phyloP scores from a whole-genome alignment of 768 basidiomycete genomes.

The Lanmaoa pseudosensibilis region DNA sequence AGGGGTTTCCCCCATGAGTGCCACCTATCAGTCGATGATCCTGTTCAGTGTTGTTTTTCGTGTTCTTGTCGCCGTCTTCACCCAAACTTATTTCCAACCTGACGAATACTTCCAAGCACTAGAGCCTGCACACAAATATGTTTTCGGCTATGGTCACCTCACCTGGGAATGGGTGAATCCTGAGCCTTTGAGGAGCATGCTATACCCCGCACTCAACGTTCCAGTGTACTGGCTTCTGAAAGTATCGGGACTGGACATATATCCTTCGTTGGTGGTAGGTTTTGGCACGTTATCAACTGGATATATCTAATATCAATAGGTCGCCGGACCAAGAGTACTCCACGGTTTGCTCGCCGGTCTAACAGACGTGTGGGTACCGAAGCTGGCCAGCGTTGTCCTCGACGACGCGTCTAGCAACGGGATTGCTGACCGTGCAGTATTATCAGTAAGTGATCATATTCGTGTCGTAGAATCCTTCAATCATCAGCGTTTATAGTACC shows the following conservation, averaged over 20 bases:
- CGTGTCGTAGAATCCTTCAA: background rate
- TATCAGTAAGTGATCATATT: slow-evolving; percentile 55
- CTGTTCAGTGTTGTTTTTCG: slow-evolving; percentile 50
- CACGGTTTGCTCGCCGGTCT: slow-evolving; percentile 76
- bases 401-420: slow-evolving; percentile 49
- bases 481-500: slow-evolving; percentile 46
- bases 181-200: slow-evolving; percentile 71
- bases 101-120: slow-evolving; percentile 96
- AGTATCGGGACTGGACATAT: slow-evolving; percentile 48
- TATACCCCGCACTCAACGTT: slow-evolving; percentile 81
- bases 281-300: background rate
- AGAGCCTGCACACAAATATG: slow-evolving; percentile 84
- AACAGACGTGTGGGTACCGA: slow-evolving; percentile 74
- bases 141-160: slow-evolving; percentile 88
- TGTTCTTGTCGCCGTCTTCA: slow-evolving; percentile 61
- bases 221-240: slow-evolving; percentile 76
- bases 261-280: slow-evolving; percentile 63
- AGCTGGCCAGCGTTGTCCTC: slow-evolving; percentile 56
- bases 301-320: slow-evolving; percentile 41
- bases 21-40: slow-evolving; percentile 7
- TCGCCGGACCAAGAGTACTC: slow-evolving; percentile 69
- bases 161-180: slow-evolving; percentile 94
- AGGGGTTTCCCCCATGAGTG: background rate
- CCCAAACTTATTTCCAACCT: slow-evolving; percentile 90
- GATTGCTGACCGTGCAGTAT: slow-evolving; percentile 35